These are phyloP conservation scores for Fomitopsis pinicola DNA, from an alignment of 1,284 basidiomycete species.

Conservation along the genomic window DNA sequence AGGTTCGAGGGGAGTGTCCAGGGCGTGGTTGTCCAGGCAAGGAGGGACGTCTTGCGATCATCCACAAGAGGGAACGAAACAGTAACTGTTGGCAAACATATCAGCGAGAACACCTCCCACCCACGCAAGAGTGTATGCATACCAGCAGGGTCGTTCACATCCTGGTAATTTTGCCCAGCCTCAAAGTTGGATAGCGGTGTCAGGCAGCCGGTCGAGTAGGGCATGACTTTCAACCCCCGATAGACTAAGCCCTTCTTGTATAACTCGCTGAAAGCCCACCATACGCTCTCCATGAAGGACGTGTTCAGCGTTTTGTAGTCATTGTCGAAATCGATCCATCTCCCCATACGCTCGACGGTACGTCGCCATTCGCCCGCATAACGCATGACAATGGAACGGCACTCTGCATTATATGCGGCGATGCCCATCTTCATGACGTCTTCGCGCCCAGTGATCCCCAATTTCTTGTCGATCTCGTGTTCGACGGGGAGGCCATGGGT, in stretches of 20 bases:
- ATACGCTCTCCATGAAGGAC: conserved; percentile 96
- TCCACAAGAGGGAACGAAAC: conserved; percentile 92
- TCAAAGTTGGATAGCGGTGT: conserved; percentile 99
- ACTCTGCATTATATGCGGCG: conserved; percentile 96
- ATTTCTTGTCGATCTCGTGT: conserved; percentile 98
- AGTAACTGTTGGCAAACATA: conserved; percentile 55
- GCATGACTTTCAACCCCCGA: conserved; percentile 94
- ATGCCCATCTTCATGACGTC: conserved; percentile 98
- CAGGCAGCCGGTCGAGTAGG: conserved; percentile 95
- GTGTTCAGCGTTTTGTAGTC: conserved; percentile 98
- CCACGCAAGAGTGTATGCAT: conserved; percentile 21
- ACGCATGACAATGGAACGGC: conserved; percentile 96
- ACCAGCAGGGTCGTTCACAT: conserved; percentile 94
- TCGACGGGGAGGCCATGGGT: conserved; percentile 99
- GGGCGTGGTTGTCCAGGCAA: conserved; percentile 99
- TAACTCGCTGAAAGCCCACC: conserved; percentile 98
- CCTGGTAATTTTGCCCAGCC: conserved; percentile 90
- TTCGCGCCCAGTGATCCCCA: conserved; percentile 88
- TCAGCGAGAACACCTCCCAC: background rate
- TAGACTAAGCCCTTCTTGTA: conserved; percentile 95
- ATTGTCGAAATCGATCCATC: conserved; percentile 99
- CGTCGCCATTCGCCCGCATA: conserved; percentile 92
- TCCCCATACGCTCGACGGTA: conserved; percentile 97
- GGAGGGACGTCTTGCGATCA: conserved; percentile 85
- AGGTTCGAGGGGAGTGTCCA: conserved; percentile 98